Evolutionary conservation across 139 green algal genomes (phyloP).

Genomic region (Coelastrella sp.): DNA sequence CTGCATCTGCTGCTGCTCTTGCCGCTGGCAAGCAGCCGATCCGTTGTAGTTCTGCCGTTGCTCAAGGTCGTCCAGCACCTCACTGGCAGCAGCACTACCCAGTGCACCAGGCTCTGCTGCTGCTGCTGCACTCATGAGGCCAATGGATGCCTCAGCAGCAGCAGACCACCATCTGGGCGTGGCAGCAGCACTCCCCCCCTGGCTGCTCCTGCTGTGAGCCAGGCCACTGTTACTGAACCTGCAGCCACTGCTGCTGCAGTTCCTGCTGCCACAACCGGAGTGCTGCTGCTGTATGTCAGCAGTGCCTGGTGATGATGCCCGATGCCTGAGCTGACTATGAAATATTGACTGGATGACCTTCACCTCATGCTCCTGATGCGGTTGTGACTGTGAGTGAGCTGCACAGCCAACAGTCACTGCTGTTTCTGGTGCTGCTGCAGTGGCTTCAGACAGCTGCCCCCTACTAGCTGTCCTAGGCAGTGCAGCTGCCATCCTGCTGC

Average conservation of each 20-base stretch:
- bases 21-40: neutral
- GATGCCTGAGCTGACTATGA: neutral
- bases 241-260: neutral
- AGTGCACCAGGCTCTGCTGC: neutral
- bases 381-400: no score
- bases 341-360: no score
- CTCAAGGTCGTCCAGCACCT: neutral
- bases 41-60: neutral
- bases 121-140: neutral
- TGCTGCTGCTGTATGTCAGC: neutral
- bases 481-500: neutral
- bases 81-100: neutral
- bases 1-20: no score
- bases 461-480: neutral
- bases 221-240: neutral
- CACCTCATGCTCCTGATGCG: no score
- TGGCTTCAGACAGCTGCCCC: neutral
- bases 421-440: neutral
- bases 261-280: neutral
- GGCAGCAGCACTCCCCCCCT: neutral
- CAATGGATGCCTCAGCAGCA: neutral
- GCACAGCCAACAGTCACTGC: neutral
- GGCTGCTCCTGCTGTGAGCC: neutral
- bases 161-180: slow-evolving; percentile 7
- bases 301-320: neutral